A percentile compares a stretch with the other conserved stretches of the same genome.
phyloP scores from a whole-genome alignment of 495 filamentous ascomycete genomes.

The Elasticomyces elasticus region DNA sequence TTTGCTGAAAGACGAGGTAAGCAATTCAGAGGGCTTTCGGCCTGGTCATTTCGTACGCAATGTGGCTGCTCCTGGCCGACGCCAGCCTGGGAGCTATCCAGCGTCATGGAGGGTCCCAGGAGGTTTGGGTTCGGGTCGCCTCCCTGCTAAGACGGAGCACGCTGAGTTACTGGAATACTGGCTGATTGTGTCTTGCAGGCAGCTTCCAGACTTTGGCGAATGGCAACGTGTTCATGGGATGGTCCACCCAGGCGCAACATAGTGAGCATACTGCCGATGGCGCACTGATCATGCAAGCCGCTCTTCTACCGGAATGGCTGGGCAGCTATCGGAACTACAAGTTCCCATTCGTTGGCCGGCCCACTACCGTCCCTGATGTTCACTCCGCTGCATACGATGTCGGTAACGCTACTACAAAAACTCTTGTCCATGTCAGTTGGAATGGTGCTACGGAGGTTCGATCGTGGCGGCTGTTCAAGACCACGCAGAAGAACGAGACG shows the following conservation, averaged over 20 bases:
- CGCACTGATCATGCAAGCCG: not conserved
- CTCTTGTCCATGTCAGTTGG: slow-evolving; percentile 18
- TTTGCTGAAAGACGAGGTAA: not conserved
- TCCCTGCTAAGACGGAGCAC: too few relatives aligned
- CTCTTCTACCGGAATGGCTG: slow-evolving; percentile 5
- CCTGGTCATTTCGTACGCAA: too few relatives aligned
- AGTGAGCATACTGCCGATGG: slow-evolving; percentile 12
- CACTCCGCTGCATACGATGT: not conserved
- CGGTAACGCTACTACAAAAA: not conserved
- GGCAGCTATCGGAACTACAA: slow-evolving; percentile 14
- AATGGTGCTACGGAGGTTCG: slow-evolving; percentile 21
- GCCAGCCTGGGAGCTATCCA: too few relatives aligned
- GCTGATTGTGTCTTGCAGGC: not conserved
- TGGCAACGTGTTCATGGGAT: slow-evolving; percentile 19
- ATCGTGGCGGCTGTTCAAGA: slow-evolving; percentile 4
- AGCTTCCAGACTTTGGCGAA: slow-evolving; percentile 9
- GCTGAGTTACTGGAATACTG: too few relatives aligned
- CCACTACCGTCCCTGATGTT: slow-evolving; percentile 6
- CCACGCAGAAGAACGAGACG: not conserved
- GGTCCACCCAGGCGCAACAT: not conserved
- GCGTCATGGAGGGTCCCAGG: too few relatives aligned
- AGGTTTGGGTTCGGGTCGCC: too few relatives aligned
- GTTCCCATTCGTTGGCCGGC: slow-evolving; percentile 5
- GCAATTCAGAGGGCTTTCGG: too few relatives aligned
- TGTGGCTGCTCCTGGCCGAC: too few relatives aligned